Conservation (phyloP, 169 alveolate species). For the Cryptosporidium felis region DNA sequence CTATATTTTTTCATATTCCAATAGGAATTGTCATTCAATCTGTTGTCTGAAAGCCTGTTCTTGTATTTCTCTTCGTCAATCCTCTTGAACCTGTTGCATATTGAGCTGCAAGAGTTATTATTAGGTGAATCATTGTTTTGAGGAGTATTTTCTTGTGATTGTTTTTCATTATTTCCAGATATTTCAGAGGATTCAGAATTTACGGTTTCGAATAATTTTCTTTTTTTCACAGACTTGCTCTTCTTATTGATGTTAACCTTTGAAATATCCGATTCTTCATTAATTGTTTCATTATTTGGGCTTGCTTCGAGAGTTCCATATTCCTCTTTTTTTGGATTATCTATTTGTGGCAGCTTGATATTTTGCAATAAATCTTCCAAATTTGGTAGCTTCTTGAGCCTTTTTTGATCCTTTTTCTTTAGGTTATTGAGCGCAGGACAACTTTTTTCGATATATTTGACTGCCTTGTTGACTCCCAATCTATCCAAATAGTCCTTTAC, state of each 20-base stretch:
- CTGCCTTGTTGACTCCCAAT: slow-evolving; percentile 20
- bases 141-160: too few species aligned
- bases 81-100: slow-evolving; percentile 48
- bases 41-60: slow-evolving; percentile 24
- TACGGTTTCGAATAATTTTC: too few species aligned
- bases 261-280: too few species aligned
- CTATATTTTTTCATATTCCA: slow-evolving; percentile 62
- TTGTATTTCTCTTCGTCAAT: slow-evolving; percentile 44
- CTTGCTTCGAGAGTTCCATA: too few species aligned
- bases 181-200: too few species aligned
- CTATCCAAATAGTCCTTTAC: background rate
- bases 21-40: slow-evolving; percentile 65
- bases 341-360: too few species aligned
- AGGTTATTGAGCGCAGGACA: slow-evolving; percentile 8
- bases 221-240: too few species aligned
- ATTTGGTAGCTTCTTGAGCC: slow-evolving; percentile 13
- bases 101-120: background rate
- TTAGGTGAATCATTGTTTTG: too few species aligned
- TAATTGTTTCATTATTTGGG: too few species aligned
- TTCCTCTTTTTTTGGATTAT: too few species aligned
- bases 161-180: too few species aligned
- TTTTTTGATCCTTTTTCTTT: background rate
- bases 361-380: background rate
- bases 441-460: slow-evolving; percentile 25
- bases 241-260: too few species aligned